phyloP scores from a whole-genome alignment of 371 early-diverging fungal genomes.

The Basidiobolus heterosporus region DNA sequence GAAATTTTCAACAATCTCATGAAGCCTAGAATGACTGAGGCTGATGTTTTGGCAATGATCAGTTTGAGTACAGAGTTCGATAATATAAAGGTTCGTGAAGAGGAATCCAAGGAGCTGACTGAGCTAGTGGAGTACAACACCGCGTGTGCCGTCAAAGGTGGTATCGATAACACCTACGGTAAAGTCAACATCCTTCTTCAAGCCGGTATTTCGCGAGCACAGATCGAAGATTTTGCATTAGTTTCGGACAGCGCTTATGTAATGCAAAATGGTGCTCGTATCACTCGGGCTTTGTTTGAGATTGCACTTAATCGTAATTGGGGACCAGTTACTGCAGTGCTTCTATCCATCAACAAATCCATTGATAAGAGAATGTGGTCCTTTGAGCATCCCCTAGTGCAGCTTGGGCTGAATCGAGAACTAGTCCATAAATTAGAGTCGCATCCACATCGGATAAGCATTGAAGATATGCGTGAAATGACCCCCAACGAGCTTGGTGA shows the following conservation, averaged over 20 bases:
- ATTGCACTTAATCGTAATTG: slow-evolving; percentile 79
- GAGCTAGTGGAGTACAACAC: slow-evolving; percentile 44
- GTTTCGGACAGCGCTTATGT: slow-evolving; percentile 85
- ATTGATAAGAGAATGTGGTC: slow-evolving; percentile 89
- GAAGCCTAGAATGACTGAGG: slow-evolving; percentile 64
- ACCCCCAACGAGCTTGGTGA: slow-evolving; percentile 66
- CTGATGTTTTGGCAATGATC: slow-evolving; percentile 79
- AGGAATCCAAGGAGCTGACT: slow-evolving; percentile 67
- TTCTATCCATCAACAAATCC: slow-evolving; percentile 72
- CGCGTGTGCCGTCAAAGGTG: slow-evolving; percentile 33
- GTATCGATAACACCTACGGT: slow-evolving; percentile 50
- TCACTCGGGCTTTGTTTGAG: slow-evolving; percentile 90
- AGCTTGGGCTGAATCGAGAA: slow-evolving; percentile 63
- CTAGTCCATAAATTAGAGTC: slow-evolving; percentile 59
- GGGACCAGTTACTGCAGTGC: slow-evolving; percentile 66
- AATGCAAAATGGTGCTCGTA: slow-evolving; percentile 80
- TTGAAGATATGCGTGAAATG: slow-evolving; percentile 77
- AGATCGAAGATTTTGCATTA: slow-evolving; percentile 78
- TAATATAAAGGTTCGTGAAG: slow-evolving; percentile 74
- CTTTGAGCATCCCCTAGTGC: slow-evolving; percentile 79
- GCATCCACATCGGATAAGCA: slow-evolving; percentile 26
- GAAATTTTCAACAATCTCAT: slow-evolving; percentile 61
- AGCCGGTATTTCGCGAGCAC: slow-evolving; percentile 58
- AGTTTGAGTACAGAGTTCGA: slow-evolving; percentile 83
- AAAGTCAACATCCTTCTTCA: slow-evolving; percentile 90